Evolutionary conservation across 1,139 yeast genomes (phyloP), one percentile per base, ranked within the genome.

Genomic region (Suhomyces wounanorum): DNA sequence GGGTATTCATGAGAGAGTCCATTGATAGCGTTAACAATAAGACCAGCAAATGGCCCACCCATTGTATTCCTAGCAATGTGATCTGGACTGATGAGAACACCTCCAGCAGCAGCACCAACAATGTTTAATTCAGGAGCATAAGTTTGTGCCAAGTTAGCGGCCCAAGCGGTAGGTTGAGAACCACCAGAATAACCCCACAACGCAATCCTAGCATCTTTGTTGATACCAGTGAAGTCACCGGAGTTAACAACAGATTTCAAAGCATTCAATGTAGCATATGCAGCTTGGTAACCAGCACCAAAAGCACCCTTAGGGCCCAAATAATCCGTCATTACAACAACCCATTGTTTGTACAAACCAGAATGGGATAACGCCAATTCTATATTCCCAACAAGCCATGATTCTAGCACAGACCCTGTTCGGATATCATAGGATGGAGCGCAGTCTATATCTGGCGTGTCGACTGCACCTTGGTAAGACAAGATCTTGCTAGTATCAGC

Each of bases 101-200:
- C 75, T 8, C 76, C 76, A 25, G 67, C 40, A 0, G 74, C 72
- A 16, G 64, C 66, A 11, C 73, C 74, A 36, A 63, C 56, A 10
- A 71, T 51, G 45, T 63, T 59, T 41, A 72, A 59, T 13, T 69
- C 73, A 2, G 70, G 68, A 5, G 76, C 73, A 50, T 71, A 72
- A 1, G 49, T 40, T 7, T 70, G 70, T 30, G 66, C 70, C 33
- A 72, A 54, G 14, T 68, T 60, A 2, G 75, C 67, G 9, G 75
- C 76, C 77, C 77, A 73, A 1, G 67, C 67, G 8, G 70, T 55
- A 2, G 76, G 70, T 25, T 69, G 55, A 3, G 74, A 59, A 2
- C 76, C 75, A 11, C 76, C 76, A 3, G 74, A 68, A 53, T 71
- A 72, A 0, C 77, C 77, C 68, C 72, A 70, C 48, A 71, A 44